A percentile compares a stretch with the other conserved stretches of the same genome.
Evolutionary conservation across 1,284 basidiomycete species (phyloP).

Genomic region (Tilletia setariae): DNA sequence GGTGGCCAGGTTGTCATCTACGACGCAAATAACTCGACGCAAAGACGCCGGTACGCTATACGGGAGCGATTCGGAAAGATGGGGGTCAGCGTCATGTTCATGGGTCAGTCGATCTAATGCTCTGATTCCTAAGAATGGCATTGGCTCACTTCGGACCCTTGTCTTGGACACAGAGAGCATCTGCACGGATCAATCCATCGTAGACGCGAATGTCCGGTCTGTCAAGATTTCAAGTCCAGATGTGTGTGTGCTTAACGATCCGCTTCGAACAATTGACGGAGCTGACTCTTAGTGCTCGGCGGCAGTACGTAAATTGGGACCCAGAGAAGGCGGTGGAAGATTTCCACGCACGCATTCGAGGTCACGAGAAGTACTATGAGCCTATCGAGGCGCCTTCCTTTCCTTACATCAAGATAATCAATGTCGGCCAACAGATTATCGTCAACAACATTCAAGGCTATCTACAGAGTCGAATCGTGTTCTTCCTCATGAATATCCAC

Average conservation of each 20-base stretch:
- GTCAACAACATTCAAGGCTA: slow-evolving; percentile 78
- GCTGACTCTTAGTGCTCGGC: background rate
- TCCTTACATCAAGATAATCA: slow-evolving; percentile 93
- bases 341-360: slow-evolving; percentile 82
- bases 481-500: slow-evolving; percentile 98
- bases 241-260: slow-evolving; percentile 62
- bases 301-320: slow-evolving; percentile 85
- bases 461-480: slow-evolving; percentile 81
- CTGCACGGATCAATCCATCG: slow-evolving; percentile 71
- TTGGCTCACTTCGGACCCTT: background rate
- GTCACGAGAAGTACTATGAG: slow-evolving; percentile 84
- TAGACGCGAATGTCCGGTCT: slow-evolving; percentile 87
- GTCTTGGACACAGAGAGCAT: slow-evolving; percentile 51
- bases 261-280: background rate
- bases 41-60: slow-evolving; percentile 66
- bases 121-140: background rate
- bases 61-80: slow-evolving; percentile 69
- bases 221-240: slow-evolving; percentile 98
- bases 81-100: slow-evolving; percentile 84
- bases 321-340: slow-evolving; percentile 85
- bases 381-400: slow-evolving; percentile 69
- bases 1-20: slow-evolving; percentile 94
- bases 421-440: slow-evolving; percentile 64
- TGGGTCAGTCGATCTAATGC: slow-evolving; percentile 64
- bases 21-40: slow-evolving; percentile 94